Base-by-base conservation (phyloP, 108 stramenopile genomes). In the Cyclotella kingstonii region DNA sequence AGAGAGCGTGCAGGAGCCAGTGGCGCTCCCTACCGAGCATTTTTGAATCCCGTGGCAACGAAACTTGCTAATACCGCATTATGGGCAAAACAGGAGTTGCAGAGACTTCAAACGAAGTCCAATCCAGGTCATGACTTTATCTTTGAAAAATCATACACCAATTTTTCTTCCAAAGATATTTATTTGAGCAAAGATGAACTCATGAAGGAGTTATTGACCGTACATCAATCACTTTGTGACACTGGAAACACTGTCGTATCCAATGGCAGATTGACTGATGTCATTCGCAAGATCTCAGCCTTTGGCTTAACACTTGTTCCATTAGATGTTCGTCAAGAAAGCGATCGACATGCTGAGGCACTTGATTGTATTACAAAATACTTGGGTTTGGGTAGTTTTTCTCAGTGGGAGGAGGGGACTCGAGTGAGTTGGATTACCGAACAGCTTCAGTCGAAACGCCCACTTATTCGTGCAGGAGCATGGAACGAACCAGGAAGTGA, bases 261-360 rank as follows among this genome's bases (percentile, higher is more conserved):
- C n/a, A 76, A 89, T 60, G 97, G 97, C 3, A 62, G 74, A 2
- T 75, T 98, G 26, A 69, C 76, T 4, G 96, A 98, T 65, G 63
- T 92, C 31, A 90, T 97, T 65, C 80, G 96, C 23, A 90, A 96
- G 42, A 68, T 95, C 5, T 69, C 83, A 12, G 82, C 93, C 54
- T 98, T 98, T 71, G 97, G 97, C n/a, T 64, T 96, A 31, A 94
- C 92, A 18, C 60, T 98, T 31, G 75, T 87, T 7, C 94, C 95
- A 1, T 70, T 98, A 28, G 97, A 98, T 63, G 76, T 98, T 12
- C 91, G 97, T 6, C 95, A 98, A 70, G 97, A 98, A 73, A 91
- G 89, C 30, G 86, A 84, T 39, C 61, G 87, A 12, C 97, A 98
- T 78, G 77, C 87, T 41, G 95, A 95, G 61, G 95, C 94, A 21